Evolutionary conservation across 495 filamentous ascomycete species (phyloP), one percentile per base, ranked within the genome.

Genomic region (Podospora tetraspora): DNA sequence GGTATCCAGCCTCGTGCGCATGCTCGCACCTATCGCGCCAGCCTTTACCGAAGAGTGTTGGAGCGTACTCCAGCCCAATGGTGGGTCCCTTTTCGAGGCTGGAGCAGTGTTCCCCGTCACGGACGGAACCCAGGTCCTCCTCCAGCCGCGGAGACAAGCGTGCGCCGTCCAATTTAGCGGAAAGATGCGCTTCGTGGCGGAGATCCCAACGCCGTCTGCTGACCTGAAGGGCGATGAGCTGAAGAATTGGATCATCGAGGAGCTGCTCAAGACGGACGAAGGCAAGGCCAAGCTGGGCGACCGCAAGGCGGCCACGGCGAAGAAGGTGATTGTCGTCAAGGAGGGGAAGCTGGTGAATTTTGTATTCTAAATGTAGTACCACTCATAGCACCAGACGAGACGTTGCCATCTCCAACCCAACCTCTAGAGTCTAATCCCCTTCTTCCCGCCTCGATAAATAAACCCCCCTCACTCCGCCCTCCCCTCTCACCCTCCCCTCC

Each of bases 21-120:
- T 96, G 77, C 78, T 93, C 69, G 89, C 91, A 1, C 92, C 92
- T 7, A 86, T 96, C 43, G 85, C 91, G 0, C 92, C 92, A 0
- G 90, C 89, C 0, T 85, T 94, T 64, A 82, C 91, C 1, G 91
- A 93, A 58, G 92, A 96, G 74, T 90, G 87, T 71, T 95, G 92
- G 92, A 82, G 87, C 67, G 68, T 85, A 1, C 79, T 94, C 5
- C 77, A 23, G 8, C 74, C 79, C 13, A 60, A 69, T 19, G 25
- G 58, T 19, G 64, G 61, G 21, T 81, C 80, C 58, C 79, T 91
- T 61, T 87, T 89, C 63, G 70, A 77, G 10, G 74, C 79, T 9
- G 63, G 61, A 24, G 69, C 66, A 0, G 73, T 79, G 23, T 91
- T 87, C 78, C 90, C 90, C 3, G 78, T 71, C 1, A 70, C 79